These are phyloP conservation scores for Boletus fagicola DNA, from an alignment of 768 basidiomycete species.

Conservation along the genomic window DNA sequence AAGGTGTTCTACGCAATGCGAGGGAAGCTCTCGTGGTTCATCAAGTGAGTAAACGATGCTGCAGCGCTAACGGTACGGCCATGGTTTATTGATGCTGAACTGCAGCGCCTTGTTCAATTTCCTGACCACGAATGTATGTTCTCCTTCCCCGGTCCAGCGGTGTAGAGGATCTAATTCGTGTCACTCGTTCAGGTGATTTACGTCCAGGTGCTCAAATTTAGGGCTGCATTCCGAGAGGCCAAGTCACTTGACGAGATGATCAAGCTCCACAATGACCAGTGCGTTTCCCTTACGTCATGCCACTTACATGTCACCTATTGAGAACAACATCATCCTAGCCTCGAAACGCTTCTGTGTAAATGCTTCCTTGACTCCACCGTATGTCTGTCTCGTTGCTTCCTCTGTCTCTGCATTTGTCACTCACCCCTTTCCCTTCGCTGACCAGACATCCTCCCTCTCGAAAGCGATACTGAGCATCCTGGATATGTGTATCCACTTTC, in stretches of 20 bases:
- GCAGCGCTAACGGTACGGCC: too few relatives aligned
- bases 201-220: constrained; percentile 58
- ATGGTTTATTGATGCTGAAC: not conserved
- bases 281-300: constrained; percentile 25
- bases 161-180: not conserved
- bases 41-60: constrained; percentile 57
- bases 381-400: constrained; percentile 13
- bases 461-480: constrained; percentile 66
- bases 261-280: constrained; percentile 67
- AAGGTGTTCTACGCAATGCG: constrained; percentile 77
- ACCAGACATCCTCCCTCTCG: constrained; percentile 61
- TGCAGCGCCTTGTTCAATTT: constrained; percentile 65
- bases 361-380: constrained; percentile 68
- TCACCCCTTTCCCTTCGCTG: not conserved
- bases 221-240: constrained; percentile 49
- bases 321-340: constrained; percentile 36
- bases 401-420: not conserved
- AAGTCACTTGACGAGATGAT: constrained; percentile 79
- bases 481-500: constrained; percentile 73
- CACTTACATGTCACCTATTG: not conserved
- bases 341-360: constrained; percentile 56
- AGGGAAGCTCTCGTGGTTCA: constrained; percentile 78
- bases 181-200: constrained; percentile 58
- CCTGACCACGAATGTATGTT: constrained; percentile 65
- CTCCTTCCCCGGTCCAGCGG: not conserved